A percentile compares a stretch with the other conserved stretches of the same genome.
Evolutionary conservation across 2,329 filamentous ascomycete species (phyloP).

Genomic region (Zarea fungicola): DNA sequence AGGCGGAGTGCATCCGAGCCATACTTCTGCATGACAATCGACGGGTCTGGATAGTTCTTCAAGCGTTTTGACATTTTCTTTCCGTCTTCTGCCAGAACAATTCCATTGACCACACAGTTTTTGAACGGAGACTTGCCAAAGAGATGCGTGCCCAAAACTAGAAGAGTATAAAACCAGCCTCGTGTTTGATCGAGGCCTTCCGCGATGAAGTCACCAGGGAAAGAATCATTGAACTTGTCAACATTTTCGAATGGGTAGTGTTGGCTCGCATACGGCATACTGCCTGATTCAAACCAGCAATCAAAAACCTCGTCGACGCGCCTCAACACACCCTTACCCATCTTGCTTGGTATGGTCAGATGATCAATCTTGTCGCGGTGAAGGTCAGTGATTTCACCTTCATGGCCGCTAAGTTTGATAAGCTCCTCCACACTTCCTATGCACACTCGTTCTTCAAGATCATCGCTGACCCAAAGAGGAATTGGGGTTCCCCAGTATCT

Average conservation of each 20-base stretch:
- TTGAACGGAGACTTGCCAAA: conserved; percentile 84
- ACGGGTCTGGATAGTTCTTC: conserved; percentile 92
- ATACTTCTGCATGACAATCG: conserved; percentile 76
- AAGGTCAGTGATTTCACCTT: conserved; percentile 76
- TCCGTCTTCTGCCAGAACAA: conserved; percentile 87
- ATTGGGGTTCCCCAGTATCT: conserved; percentile 95
- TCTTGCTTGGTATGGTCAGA: conserved; percentile 87
- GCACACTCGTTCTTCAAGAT: conserved; percentile 80
- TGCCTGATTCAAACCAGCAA: conserved; percentile 95
- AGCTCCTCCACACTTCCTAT: conserved; percentile 81
- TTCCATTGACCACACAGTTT: conserved; percentile 95
- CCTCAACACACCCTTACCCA: conserved; percentile 76
- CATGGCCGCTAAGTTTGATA: conserved; percentile 77
- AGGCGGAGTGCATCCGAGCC: conserved; percentile 88
- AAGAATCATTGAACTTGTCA: conserved; percentile 71
- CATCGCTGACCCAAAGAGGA: conserved; percentile 86
- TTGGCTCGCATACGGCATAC: conserved; percentile 87
- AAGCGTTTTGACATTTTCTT: conserved; percentile 99
- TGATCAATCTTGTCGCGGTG: conserved; percentile 91
- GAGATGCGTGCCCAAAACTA: conserved; percentile 81
- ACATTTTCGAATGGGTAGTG: conserved; percentile 92
- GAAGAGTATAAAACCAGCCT: conserved; percentile 94
- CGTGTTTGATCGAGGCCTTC: conserved; percentile 91
- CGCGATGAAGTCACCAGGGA: conserved; percentile 91
- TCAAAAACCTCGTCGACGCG: conserved; percentile 89